phyloP scores from a whole-genome alignment of 768 basidiomycete species.

The Cystofilobasidium bisporidii region DNA sequence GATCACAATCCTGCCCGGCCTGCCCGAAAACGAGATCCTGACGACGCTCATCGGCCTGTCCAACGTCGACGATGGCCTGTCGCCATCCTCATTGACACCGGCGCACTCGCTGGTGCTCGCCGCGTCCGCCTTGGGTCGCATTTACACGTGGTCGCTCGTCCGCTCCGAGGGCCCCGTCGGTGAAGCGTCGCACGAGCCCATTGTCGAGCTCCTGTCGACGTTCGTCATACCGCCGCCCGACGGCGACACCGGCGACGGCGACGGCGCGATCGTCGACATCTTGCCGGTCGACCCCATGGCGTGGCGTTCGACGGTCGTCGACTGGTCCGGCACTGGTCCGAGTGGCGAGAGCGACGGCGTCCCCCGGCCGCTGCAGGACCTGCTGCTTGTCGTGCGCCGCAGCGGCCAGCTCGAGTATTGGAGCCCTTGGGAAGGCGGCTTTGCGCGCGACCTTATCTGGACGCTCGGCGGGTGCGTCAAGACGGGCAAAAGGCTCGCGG shows the following conservation, averaged over 20 bases:
- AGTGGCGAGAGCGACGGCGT: background rate
- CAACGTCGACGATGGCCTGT: constrained; percentile 39
- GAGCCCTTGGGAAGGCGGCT: constrained; percentile 49
- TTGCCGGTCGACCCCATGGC: constrained; percentile 50
- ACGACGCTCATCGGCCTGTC: constrained; percentile 36
- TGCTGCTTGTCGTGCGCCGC: constrained; percentile 65
- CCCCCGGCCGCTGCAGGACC: constrained; percentile 45
- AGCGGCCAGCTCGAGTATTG: constrained; percentile 79
- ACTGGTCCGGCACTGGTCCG: constrained; percentile 34
- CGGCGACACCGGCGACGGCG: constrained; percentile 50
- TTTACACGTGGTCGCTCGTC: constrained; percentile 37
- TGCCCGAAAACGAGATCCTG: constrained; percentile 3
- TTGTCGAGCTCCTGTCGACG: constrained; percentile 48
- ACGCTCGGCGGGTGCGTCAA: constrained; percentile 43
- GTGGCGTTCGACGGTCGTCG: constrained; percentile 38
- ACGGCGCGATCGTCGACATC: constrained; percentile 54
- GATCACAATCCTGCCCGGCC: constrained; percentile 3
- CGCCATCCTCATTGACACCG: constrained; percentile 29
- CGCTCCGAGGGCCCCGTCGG: background rate
- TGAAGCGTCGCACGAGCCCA: constrained; percentile 1
- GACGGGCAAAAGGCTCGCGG: constrained; percentile 51
- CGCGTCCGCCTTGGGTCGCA: constrained; percentile 30
- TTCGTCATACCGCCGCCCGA: constrained; percentile 56
- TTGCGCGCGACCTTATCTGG: constrained; percentile 1
- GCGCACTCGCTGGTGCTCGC: constrained; percentile 36